A percentile compares a stretch with the other conserved stretches of the same genome.
phyloP scores from a whole-genome alignment of 805 yeast species.

The Saturnispora diversa region DNA sequence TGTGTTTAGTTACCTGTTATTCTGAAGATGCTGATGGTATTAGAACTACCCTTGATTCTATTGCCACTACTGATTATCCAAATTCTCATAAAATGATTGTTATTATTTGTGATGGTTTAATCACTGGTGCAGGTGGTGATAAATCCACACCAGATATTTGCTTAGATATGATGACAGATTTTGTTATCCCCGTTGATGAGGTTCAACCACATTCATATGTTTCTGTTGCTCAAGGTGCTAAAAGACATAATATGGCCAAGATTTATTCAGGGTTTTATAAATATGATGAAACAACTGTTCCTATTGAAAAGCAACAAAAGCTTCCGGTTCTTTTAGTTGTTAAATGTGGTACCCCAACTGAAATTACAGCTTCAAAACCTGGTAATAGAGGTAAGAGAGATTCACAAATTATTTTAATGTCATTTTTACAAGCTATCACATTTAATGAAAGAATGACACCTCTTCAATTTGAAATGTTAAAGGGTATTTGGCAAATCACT shows the following conservation, averaged over 20 bases:
- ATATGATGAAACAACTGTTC: constrained; percentile 69
- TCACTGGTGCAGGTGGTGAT: constrained; percentile 92
- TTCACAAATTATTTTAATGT: constrained; percentile 85
- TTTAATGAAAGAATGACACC: constrained; percentile 94
- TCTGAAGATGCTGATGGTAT: constrained; percentile 86
- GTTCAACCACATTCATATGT: constrained; percentile 83
- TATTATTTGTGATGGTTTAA: constrained; percentile 86
- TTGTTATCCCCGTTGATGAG: constrained; percentile 61
- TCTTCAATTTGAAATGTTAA: constrained; percentile 70
- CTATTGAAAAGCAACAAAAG: constrained; percentile 73
- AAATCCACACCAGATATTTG: constrained; percentile 84
- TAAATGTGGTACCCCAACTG: constrained; percentile 83
- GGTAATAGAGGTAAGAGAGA: constrained; percentile 97
- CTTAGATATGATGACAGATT: constrained; percentile 76
- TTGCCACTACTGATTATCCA: constrained; percentile 93
- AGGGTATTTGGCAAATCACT: constrained; percentile 70
- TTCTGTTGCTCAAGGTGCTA: constrained; percentile 89
- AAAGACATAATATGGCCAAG: constrained; percentile 97
- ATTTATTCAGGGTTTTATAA: constrained; percentile 91
- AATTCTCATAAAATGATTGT: constrained; percentile 85
- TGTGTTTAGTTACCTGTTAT: constrained; percentile 83
- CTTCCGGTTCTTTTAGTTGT: constrained; percentile 74
- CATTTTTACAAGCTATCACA: constrained; percentile 77
- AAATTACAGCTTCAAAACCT: constrained; percentile 62
- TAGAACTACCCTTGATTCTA: constrained; percentile 81